Evolutionary conservation across 257 asterid genomes (phyloP), one percentile per base, ranked within the genome.

Genomic region (Gentiana dahurica): DNA sequence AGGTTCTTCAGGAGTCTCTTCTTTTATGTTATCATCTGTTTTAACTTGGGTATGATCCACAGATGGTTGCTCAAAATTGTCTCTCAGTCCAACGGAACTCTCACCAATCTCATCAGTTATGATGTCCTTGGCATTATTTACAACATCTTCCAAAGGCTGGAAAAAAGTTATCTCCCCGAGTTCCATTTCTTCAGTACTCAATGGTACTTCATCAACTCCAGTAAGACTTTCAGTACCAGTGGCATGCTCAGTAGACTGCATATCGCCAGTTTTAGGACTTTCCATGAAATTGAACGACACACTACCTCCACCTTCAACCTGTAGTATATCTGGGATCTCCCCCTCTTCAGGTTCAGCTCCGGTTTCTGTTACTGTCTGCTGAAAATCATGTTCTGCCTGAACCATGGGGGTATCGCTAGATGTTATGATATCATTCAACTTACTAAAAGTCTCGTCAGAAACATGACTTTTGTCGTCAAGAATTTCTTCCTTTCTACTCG

Each of bases 281-380:
- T 68, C 82, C 44, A 43, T 62, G 61, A 66, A 68, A 11, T 55
- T 75, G 24, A 15, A 15, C 33, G 75, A 65, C 10, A 59, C 11
- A 53, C 64, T 63, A 72, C 71, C 68, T 58, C 77, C 85, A 34
- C 68, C 88, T 39, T 87, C 96, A 53, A 49, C 60, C 50, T 87
- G 94, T 33, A 61, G 69, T 51, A 62, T 63, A 35, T 82, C 96
- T 9, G 73, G 59, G 45, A 51, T 77, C 75, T 87, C 98, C 13
- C 92, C 96, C 73, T 87, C 98, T 66, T 91, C 98, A 71, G 73
- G 74, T 11, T 88, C 96, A 41, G 6, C 70, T 58, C 70, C 87
- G 39, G 74, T 66, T 66, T 84, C 95, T 34, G 71, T 61, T 39
- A 70, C 73, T 55, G 67, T 70, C 49, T 62, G 83, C 75, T 79